Conservation (phyloP, 768 basidiomycete genomes). For the Leccinum obscurum region DNA sequence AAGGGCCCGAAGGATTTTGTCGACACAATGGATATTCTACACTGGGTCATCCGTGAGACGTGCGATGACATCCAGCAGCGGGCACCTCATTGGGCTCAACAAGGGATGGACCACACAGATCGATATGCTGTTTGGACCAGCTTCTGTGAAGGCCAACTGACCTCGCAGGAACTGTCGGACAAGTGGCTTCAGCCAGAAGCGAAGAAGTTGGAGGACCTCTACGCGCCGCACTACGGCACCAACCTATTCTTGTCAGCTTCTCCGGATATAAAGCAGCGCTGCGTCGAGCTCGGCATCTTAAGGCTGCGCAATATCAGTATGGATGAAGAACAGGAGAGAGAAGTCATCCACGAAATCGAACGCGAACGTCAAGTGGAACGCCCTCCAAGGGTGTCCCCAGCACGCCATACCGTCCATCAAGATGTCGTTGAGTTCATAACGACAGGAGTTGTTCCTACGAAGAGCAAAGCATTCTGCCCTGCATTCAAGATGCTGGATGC, state of each 20-base stretch:
- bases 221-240: background rate
- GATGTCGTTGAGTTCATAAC: conserved; percentile 28
- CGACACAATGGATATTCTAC: conserved; percentile 37
- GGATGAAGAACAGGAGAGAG: conserved; percentile 43
- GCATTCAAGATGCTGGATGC: conserved; percentile 11
- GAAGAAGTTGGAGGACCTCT: conserved; percentile 33
- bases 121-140: conserved; percentile 27
- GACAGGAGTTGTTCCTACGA: conserved; percentile 27
- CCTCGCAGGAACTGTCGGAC: conserved; percentile 9
- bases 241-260: background rate
- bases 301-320: background rate
- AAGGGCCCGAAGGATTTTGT: too few species aligned
- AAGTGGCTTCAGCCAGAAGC: conserved; percentile 45
- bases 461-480: conserved; percentile 23
- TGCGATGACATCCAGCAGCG: conserved; percentile 41
- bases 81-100: conserved; percentile 44
- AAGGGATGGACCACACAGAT: conserved; percentile 39
- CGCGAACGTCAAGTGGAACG: conserved; percentile 41
- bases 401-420: conserved; percentile 22
- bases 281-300: conserved; percentile 9
- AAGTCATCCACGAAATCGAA: conserved; percentile 46
- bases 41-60: conserved; percentile 47
- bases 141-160: conserved; percentile 12
- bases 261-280: conserved; percentile 3
- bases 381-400: conserved; percentile 29